Evolutionary conservation across 108 stramenopile genomes (phyloP).

Genomic region (Fistulifera solaris): DNA sequence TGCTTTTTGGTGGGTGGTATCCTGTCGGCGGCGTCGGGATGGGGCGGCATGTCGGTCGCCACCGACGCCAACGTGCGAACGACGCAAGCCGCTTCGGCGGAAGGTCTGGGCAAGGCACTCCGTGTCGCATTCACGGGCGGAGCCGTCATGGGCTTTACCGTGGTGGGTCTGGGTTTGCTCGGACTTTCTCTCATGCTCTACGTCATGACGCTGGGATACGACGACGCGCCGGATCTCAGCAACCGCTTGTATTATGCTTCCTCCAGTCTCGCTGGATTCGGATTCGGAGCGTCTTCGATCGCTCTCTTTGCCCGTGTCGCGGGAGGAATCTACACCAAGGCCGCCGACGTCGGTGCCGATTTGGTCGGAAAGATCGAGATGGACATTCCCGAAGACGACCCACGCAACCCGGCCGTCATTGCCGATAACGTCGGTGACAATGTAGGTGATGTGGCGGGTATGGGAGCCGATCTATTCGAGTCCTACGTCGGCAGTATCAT

Average conservation of each 20-base stretch:
- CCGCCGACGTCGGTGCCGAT: slow-evolving; percentile 96
- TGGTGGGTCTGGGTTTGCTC: slow-evolving; percentile 41
- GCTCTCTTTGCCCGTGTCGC: slow-evolving; percentile 94
- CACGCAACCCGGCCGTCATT: slow-evolving; percentile 95
- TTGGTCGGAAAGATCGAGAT: slow-evolving; percentile 94
- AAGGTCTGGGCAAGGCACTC: slow-evolving; percentile 70
- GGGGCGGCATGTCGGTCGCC: slow-evolving; percentile 84
- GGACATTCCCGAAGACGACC: slow-evolving; percentile 96
- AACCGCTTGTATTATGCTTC: slow-evolving; percentile 22
- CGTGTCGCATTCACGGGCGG: slow-evolving; percentile 82
- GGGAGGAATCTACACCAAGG: slow-evolving; percentile 98
- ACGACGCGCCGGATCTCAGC: slow-evolving; percentile 5
- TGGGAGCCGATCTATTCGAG: slow-evolving; percentile 93
- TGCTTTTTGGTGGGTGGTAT: slow-evolving; percentile 85
- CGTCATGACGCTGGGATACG: slow-evolving; percentile 45
- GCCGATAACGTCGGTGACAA: slow-evolving; percentile 98
- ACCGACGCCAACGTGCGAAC: slow-evolving; percentile 89
- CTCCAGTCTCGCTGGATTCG: slow-evolving; percentile 81
- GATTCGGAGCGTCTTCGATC: slow-evolving; percentile 92
- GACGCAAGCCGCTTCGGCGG: slow-evolving; percentile 72
- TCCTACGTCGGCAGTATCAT: slow-evolving; percentile 89
- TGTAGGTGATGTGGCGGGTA: slow-evolving; percentile 95
- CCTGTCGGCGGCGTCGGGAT: slow-evolving; percentile 72
- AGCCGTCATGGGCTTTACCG: slow-evolving; percentile 56
- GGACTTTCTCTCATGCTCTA: slow-evolving; percentile 50